Conservation (phyloP, 768 basidiomycete genomes). For the Tricholoma terreum region DNA sequence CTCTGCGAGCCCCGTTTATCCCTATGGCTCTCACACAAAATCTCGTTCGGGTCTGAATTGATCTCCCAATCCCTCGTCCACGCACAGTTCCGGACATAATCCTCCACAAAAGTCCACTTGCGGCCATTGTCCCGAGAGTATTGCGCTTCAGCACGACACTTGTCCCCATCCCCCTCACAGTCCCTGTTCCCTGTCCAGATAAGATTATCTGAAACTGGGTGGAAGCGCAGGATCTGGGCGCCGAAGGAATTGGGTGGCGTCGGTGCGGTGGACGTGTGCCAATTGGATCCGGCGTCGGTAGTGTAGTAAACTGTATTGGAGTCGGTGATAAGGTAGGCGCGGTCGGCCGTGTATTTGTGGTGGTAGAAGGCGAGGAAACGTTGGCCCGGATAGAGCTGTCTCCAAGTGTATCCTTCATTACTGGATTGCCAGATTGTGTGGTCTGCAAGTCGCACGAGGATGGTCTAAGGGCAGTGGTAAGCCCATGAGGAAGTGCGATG, state of each 20-base stretch:
- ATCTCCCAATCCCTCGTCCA: conserved; percentile 86
- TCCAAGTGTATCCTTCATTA: conserved; percentile 95
- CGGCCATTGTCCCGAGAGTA: conserved; percentile 79
- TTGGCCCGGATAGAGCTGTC: conserved; percentile 53
- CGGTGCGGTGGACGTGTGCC: conserved; percentile 60
- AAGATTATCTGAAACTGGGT: conserved; percentile 77
- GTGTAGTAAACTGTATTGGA: conserved; percentile 68
- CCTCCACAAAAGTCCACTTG: conserved; percentile 72
- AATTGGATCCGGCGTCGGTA: conserved; percentile 73
- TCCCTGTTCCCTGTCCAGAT: conserved; percentile 85
- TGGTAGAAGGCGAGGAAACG: conserved; percentile 83
- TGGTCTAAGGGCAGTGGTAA: conserved; percentile 47
- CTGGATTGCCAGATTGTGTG: conserved; percentile 87
- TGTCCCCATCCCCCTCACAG: conserved; percentile 45
- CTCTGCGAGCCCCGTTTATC: conserved; percentile 81
- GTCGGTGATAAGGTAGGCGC: conserved; percentile 88
- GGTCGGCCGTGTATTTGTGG: conserved; percentile 73
- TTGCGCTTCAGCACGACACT: conserved; percentile 72
- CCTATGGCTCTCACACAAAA: conserved; percentile 86
- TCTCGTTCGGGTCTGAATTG: conserved; percentile 79
- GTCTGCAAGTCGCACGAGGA: conserved; percentile 79
- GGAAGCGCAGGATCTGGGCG: conserved; percentile 79
- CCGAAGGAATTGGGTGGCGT: conserved; percentile 77
- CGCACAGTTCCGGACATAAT: conserved; percentile 86
- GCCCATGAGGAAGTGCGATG: neutral